These are phyloP conservation scores for Pythium coloratum DNA, from an alignment of 352 stramenopile genomes.

Conservation along the genomic window DNA sequence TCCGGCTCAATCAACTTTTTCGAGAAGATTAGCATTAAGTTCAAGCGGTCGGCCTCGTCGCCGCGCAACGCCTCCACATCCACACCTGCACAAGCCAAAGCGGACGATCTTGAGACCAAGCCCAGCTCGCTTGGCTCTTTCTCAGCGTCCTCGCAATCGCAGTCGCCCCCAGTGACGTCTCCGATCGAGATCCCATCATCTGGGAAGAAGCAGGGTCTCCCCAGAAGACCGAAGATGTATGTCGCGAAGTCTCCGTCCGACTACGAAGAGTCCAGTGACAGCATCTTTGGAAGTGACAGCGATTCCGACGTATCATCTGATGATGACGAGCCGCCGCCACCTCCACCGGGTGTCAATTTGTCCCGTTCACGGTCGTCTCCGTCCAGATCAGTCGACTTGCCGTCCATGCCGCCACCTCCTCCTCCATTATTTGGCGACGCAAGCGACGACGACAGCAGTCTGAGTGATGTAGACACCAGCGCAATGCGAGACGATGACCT, in stretches of 20 bases:
- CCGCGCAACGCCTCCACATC: constrained; percentile 27
- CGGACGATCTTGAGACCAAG: constrained; percentile 14
- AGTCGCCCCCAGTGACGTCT: constrained; percentile 5
- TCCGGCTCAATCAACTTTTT: constrained; percentile 78
- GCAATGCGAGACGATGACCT: constrained; percentile 13
- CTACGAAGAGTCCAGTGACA: constrained; percentile 85
- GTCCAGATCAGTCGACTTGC: constrained; percentile 2
- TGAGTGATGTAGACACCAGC: constrained; percentile 26
- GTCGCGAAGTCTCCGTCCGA: constrained; percentile 61
- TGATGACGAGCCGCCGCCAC: constrained; percentile 28
- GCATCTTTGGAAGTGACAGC: constrained; percentile 80
- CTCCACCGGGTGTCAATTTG: constrained; percentile 6
- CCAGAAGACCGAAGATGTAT: constrained; percentile 76
- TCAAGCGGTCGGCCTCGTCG: constrained; percentile 59
- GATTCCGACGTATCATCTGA: constrained; percentile 54
- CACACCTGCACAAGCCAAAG: neutral
- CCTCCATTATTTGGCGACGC: constrained; percentile 37
- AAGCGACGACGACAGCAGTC: constrained; percentile 49
- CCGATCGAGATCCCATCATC: constrained; percentile 16
- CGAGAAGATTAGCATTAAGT: constrained; percentile 80
- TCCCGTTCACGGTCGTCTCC: constrained; percentile 11
- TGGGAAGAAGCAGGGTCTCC: constrained; percentile 41
- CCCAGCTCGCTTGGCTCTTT: neutral
- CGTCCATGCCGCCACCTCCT: constrained; percentile 12
- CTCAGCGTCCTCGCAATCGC: constrained; percentile 26